These are phyloP conservation scores for Brasilioporus rufonigricans DNA, from an alignment of 768 basidiomycete species.

Conservation along the genomic window DNA sequence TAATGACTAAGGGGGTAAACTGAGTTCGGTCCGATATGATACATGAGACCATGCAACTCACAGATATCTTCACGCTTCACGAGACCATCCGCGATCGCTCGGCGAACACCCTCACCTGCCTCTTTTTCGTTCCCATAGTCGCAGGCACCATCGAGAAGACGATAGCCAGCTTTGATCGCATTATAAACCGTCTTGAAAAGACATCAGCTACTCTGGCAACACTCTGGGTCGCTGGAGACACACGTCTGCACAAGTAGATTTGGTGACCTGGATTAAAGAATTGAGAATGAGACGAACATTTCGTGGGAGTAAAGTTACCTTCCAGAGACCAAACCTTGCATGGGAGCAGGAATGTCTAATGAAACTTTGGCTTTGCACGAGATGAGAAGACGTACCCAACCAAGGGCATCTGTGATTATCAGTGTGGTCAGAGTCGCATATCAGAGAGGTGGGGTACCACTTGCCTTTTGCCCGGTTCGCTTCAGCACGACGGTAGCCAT, in stretches of 20 bases:
- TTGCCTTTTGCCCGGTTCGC: slow-evolving; percentile 59
- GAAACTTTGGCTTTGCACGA: not conserved
- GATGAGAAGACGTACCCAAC: slow-evolving; percentile 47
- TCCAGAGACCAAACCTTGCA: slow-evolving; percentile 69
- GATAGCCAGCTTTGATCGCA: slow-evolving; percentile 83
- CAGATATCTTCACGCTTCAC: slow-evolving; percentile 88
- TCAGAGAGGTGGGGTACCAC: slow-evolving; percentile 1
- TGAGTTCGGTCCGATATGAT: not conserved
- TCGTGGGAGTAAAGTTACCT: slow-evolving; percentile 38
- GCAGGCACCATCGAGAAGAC: slow-evolving; percentile 82
- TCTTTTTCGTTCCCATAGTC: slow-evolving; percentile 92
- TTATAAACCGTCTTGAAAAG: slow-evolving; percentile 66
- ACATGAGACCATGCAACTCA: slow-evolving; percentile 36
- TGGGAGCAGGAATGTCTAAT: slow-evolving; percentile 1
- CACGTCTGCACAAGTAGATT: slow-evolving; percentile 58
- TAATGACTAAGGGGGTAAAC: slow-evolving; percentile 54
- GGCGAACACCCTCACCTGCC: slow-evolving; percentile 72
- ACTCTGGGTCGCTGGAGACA: slow-evolving; percentile 13
- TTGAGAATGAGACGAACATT: not conserved
- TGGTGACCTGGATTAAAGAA: slow-evolving; percentile 46
- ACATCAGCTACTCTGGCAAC: slow-evolving; percentile 1
- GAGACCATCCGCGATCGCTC: slow-evolving; percentile 76
- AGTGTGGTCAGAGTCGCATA: not conserved
- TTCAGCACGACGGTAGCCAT: slow-evolving; percentile 58
- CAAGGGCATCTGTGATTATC: slow-evolving; percentile 58